phyloP scores from a whole-genome alignment of 257 asterid genomes.

The Nyctanthes arbortristis region DNA sequence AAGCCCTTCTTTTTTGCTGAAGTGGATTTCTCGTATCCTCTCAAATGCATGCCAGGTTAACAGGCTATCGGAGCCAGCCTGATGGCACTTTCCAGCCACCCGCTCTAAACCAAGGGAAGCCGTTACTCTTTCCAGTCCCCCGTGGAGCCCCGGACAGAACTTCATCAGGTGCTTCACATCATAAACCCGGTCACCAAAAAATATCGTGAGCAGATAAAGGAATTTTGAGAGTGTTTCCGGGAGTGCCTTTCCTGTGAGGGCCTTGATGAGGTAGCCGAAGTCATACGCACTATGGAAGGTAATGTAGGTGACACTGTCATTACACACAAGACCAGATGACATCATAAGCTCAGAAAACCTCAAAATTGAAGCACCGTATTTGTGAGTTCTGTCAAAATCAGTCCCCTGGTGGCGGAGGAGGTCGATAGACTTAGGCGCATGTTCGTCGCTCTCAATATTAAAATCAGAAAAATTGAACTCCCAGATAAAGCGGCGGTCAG shows the following conservation, averaged over 20 bases:
- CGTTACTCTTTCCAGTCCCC: constrained; percentile 57
- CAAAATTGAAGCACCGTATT: constrained; percentile 30
- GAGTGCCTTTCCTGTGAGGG: constrained; percentile 47
- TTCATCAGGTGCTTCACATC: constrained; percentile 63
- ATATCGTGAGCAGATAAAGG: constrained; percentile 35
- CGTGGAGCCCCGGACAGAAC: constrained; percentile 49
- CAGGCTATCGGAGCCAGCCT: constrained; percentile 70
- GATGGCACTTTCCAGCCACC: constrained; percentile 55
- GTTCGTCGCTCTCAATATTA: constrained; percentile 38
- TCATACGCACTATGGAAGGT: constrained; percentile 69
- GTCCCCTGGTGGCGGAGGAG: constrained; percentile 50
- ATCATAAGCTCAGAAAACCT: constrained; percentile 51
- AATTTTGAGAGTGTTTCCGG: constrained; percentile 47
- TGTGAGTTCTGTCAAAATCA: constrained; percentile 32
- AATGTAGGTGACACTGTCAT: constrained; percentile 44
- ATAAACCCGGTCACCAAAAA: constrained; percentile 49
- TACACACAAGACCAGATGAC: constrained; percentile 60
- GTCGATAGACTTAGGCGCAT: constrained; percentile 51
- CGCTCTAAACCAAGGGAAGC: constrained; percentile 38
- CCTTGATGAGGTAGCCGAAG: constrained; percentile 61
- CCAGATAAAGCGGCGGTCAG: constrained; percentile 39
- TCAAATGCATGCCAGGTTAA: constrained; percentile 58
- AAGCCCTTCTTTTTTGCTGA: constrained; percentile 3
- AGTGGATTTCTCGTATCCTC: constrained; percentile 33
- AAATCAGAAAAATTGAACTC: constrained; percentile 61